Base-by-base conservation (phyloP, 2,329 filamentous ascomycete genomes). In the Sporothrix dimorphospora region DNA sequence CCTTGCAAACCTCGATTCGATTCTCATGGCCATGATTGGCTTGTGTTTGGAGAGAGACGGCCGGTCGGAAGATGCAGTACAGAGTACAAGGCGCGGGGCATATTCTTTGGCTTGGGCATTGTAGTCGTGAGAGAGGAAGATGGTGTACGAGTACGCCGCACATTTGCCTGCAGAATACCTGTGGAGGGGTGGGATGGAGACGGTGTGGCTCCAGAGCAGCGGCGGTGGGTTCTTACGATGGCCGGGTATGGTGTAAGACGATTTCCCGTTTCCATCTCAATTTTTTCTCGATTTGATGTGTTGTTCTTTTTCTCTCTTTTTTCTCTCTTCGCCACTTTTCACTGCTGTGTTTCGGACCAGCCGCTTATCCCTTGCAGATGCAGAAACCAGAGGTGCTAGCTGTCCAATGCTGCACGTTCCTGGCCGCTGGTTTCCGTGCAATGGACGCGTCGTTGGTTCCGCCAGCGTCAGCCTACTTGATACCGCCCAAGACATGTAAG, bases 151-250 rank as follows among this genome's bases (percentile, higher is more conserved):
- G 61, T 42, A 47, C 24, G 21, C 14, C 40, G 63, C 19, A 53
- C 40, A 12, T 40, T 38, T 51, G 45, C 45, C 12, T 24, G 19
- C 9, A 21, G 5, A 38, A 55, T 16, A 38, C 49, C 34, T 53
- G 24, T 34, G 49, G 49, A 30, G 61, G 49, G 45, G 30, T 63
- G 69, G 14, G 59, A 55, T 53, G 59, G 34, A 61, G 47, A 51
- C 51, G 63, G 53, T 61, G 63, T 69, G 70, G 63, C 70, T 69
- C 53, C 70, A 69, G 40, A 21, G 42, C 49, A n/a, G n/a, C 24
- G 63, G 63, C 16, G 38, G 16, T 59, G 59, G 70, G 40, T 59
- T 59, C 21, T n/a, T 47, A 55, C 34, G 40, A 45, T 27, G 47
- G 65, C 8, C 47, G 19, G 8, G 19, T 19, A 9, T 68, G 65